Percentiles rank a stretch among this genome's conserved stretches.
Evolutionary conservation across 768 basidiomycete species (phyloP).

Genomic region (Trametes cingulata): DNA sequence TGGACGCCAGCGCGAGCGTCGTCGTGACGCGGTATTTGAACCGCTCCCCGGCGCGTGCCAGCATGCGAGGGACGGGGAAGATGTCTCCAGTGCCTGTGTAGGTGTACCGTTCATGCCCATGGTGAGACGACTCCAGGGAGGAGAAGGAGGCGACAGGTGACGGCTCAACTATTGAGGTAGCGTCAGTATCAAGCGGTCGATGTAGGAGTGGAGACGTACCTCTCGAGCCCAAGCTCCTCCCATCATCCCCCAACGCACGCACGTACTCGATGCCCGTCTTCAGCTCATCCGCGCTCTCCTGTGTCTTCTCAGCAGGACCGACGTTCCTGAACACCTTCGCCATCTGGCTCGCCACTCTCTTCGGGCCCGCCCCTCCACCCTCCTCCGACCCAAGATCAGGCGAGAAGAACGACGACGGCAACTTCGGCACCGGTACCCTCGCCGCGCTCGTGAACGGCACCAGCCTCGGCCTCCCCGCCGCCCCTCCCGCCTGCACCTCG

Average conservation of each 20-base stretch:
- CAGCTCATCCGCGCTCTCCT: slow-evolving; percentile 60
- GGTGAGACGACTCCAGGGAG: slow-evolving; percentile 61
- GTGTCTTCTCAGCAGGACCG: slow-evolving; percentile 33
- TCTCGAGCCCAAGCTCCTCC: slow-evolving; percentile 18
- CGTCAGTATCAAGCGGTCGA: slow-evolving; percentile 10
- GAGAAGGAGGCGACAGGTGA: slow-evolving; percentile 53
- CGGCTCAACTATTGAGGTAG: slow-evolving; percentile 16
- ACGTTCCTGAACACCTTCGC: slow-evolving; percentile 54
- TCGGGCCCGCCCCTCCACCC: slow-evolving; percentile 30
- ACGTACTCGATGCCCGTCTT: slow-evolving; percentile 72
- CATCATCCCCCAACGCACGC: slow-evolving; percentile 62
- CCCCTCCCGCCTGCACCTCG: neutral
- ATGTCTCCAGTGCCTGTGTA: slow-evolving; percentile 22
- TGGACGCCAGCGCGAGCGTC: slow-evolving; percentile 30
- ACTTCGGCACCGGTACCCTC: slow-evolving; percentile 62
- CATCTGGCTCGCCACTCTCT: slow-evolving; percentile 59
- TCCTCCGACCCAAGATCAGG: slow-evolving; percentile 1
- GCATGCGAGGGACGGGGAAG: slow-evolving; percentile 37
- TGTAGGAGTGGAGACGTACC: slow-evolving; percentile 32
- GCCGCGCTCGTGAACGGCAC: slow-evolving; percentile 72
- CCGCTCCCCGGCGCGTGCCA: slow-evolving; percentile 56
- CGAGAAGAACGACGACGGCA: slow-evolving; percentile 33
- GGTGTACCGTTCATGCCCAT: slow-evolving; percentile 36
- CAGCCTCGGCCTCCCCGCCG: slow-evolving; percentile 50
- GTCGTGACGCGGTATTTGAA: slow-evolving; percentile 58